Evolutionary conservation across 331 rosid species (phyloP), one percentile per base, ranked within the genome.

Genomic region (Acacia pycnantha): DNA sequence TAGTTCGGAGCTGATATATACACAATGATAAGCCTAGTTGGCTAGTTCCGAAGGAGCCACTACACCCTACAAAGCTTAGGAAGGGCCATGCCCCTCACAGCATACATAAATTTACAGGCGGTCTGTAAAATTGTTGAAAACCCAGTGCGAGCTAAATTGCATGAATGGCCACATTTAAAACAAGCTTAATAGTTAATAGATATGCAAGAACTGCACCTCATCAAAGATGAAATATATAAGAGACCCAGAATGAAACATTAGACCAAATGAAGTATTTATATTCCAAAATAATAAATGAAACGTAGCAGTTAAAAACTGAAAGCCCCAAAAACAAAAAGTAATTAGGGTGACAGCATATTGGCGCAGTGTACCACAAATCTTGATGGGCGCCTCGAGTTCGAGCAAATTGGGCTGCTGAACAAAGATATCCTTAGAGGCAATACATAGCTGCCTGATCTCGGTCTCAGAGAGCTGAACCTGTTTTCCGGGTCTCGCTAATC

Each of bases 381-480:
- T 77, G 81, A 77, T 77, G 73, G 81, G 81, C 26, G 81, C 81
- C 68, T 77, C 81, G 46, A 77, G 81, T 77, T 77, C 81, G 7
- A 77, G 81, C 47, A 77, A 64, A 77, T 64, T 72, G 31, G 81
- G 81, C 81, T 77, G 81, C 47, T 27, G 81, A 50, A 64, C 44
- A 31, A 77, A 77, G 44, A 77, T 77, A 9, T 77, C 81, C 47
- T 58, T 77, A 12, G 81, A 62, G 21, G 61, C 73, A 64, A 64
- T 3, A 6, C 73, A 62, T 0, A 77, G 81, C 47, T 77, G 81
- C 81, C 68, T 77, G 81, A 72, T 77, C 81, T 77, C 81, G n/a
- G 81, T 2, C 81, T 77, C 81, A 46, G 81, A 77, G 73, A 77
- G 81, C 81, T 77, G 81, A 43, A 77, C 81, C 73, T 77, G 81